Conservation (phyloP, 2,329 filamentous ascomycete genomes). For the Orbilia ellipsospora region DNA sequence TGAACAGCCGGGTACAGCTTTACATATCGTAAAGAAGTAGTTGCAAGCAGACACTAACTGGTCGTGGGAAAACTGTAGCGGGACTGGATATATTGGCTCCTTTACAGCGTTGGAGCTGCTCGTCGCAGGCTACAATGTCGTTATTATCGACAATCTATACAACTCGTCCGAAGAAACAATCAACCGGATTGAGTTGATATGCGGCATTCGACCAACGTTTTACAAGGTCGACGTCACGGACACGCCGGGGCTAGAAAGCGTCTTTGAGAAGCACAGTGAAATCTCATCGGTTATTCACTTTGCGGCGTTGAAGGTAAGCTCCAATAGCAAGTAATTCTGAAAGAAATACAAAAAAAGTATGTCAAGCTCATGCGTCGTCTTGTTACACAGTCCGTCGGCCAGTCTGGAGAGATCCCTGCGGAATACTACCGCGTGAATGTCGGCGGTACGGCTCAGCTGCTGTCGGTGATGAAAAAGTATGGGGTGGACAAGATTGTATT, state of each 20-base stretch:
- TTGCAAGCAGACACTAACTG: conserved; percentile 54
- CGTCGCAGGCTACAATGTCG: conserved; percentile 92
- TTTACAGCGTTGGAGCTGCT: conserved; percentile 94
- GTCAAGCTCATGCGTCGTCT: conserved; percentile 6
- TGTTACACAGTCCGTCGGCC: conserved; percentile 82
- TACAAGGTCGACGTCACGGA: conserved; percentile 89
- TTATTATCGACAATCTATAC: conserved; percentile 96
- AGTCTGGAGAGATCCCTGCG: conserved; percentile 91
- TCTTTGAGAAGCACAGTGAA: conserved; percentile 87
- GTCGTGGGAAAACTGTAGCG: conserved; percentile 69
- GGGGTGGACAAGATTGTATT: conserved; percentile 98
- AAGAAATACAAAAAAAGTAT: not conserved
- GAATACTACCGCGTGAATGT: conserved; percentile 99
- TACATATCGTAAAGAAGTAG: too few relatives aligned
- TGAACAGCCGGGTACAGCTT: not conserved
- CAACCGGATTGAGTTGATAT: conserved; percentile 94
- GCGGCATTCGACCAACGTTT: conserved; percentile 86
- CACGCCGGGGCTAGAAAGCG: conserved; percentile 81
- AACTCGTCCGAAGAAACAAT: conserved; percentile 93
- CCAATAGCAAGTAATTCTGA: not conserved
- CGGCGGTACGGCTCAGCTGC: conserved; percentile 85
- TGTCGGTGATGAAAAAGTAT: conserved; percentile 87
- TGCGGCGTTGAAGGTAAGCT: conserved; percentile 86
- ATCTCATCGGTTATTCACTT: conserved; percentile 99
- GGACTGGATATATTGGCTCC: conserved; percentile 98